A percentile compares a stretch with the other conserved stretches of the same genome.
Evolutionary conservation across 345 rosid genomes (phyloP).

Genomic region (Moricandia arvensis): DNA sequence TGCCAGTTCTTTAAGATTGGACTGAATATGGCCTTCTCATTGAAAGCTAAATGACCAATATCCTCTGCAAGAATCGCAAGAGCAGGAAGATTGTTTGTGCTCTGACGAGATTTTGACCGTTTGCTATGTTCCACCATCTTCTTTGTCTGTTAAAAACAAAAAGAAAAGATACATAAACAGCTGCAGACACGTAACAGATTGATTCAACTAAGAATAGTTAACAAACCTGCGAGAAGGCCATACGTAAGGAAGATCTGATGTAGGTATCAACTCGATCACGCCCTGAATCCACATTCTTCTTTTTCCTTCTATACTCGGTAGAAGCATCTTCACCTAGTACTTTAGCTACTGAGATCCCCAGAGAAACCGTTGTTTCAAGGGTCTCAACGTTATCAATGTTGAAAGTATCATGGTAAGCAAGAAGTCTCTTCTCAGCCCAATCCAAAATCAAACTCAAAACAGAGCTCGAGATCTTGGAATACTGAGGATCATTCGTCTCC

Average conservation of each 20-base stretch:
- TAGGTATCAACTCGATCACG: constrained; percentile 68
- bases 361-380: constrained; percentile 66
- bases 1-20: constrained; percentile 94
- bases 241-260: constrained; percentile 70
- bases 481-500: constrained; percentile 53
- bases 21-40: constrained; percentile 79
- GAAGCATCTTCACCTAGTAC: constrained; percentile 63
- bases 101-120: constrained; percentile 49
- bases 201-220: neutral
- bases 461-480: constrained; percentile 55
- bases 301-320: constrained; percentile 61
- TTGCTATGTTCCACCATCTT: constrained; percentile 65
- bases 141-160: constrained; percentile 53
- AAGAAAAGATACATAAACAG: neutral
- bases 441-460: constrained; percentile 58
- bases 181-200: neutral
- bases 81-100: constrained; percentile 58
- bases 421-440: constrained; percentile 86
- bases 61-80: constrained; percentile 89
- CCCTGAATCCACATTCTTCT: constrained; percentile 54
- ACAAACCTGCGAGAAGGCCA: constrained; percentile 82
- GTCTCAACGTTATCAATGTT: constrained; percentile 62
- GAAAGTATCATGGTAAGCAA: constrained; percentile 78
- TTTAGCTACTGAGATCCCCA: constrained; percentile 67
- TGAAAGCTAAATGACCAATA: constrained; percentile 69